These are phyloP conservation scores for Camillea tinctor DNA, from an alignment of 2,329 filamentous ascomycete species.

Conservation along the genomic window DNA sequence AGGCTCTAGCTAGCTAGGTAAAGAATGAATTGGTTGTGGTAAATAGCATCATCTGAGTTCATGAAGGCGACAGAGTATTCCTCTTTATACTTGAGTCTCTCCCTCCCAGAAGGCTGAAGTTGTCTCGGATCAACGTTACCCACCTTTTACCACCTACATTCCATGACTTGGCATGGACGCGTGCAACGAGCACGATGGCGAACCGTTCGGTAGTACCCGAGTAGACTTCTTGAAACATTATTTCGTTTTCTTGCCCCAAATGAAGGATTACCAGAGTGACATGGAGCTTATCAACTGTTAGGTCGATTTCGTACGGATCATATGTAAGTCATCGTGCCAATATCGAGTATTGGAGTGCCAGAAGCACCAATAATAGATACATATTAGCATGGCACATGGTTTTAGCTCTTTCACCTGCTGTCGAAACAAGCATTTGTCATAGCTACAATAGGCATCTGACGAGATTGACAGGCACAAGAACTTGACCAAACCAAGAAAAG, in stretches of 20 bases:
- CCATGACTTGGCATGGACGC: conserved; percentile 25
- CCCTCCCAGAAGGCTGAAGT: conserved; percentile 4
- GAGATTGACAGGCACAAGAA: conserved; percentile 20
- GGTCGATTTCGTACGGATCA: background rate
- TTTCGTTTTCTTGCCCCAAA: conserved; percentile 5
- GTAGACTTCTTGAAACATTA: conserved; percentile 11
- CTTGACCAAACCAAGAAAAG: conserved; percentile 2
- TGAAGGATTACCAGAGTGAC: background rate
- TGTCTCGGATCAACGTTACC: conserved; percentile 27
- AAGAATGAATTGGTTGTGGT: conserved; percentile 13
- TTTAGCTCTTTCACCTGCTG: background rate
- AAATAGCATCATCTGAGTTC: background rate
- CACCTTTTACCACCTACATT: conserved; percentile 16
- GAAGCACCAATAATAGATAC: conserved; percentile 14
- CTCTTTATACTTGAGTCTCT: conserved; percentile 12
- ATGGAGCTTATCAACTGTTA: background rate
- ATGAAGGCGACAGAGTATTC: background rate
- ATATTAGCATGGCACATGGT: conserved; percentile 4
- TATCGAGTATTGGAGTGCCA: conserved; percentile 4
- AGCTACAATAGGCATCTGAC: background rate
- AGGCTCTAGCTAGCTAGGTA: conserved; percentile 21
- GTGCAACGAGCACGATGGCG: conserved; percentile 23
- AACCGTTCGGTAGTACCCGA: conserved; percentile 9
- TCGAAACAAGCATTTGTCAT: background rate
- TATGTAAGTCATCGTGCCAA: conserved; percentile 10